Evolutionary conservation across 805 yeast genomes (phyloP).

Genomic region (Saccharomycopsis sp.): DNA sequence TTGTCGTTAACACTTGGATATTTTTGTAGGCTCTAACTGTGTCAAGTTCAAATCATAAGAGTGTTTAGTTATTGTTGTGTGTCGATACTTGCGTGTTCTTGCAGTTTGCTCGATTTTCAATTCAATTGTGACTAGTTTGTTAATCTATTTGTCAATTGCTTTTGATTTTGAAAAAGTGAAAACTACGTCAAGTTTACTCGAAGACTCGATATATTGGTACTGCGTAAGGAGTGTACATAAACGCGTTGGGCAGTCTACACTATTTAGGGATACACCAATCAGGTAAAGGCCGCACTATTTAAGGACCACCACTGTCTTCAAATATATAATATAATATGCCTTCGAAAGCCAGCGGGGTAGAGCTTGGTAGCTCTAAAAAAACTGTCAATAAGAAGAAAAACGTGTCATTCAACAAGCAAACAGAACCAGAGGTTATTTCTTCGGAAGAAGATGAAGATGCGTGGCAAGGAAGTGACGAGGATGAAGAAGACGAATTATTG

Average conservation of each 20-base stretch:
- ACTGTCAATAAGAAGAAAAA: neutral
- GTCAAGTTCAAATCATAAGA: neutral
- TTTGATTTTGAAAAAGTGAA: neutral
- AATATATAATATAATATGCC: neutral
- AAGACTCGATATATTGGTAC: neutral
- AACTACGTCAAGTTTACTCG: neutral
- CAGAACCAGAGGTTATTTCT: neutral
- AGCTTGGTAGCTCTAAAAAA: neutral
- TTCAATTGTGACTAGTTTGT: neutral
- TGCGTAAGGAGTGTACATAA: neutral
- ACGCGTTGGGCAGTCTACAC: neutral
- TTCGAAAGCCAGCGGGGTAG: neutral
- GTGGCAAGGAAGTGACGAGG: neutral
- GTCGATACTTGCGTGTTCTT: neutral
- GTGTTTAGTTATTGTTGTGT: neutral
- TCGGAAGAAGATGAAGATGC: neutral
- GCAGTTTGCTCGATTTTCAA: neutral
- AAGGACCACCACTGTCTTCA: too few relatives aligned
- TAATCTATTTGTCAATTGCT: neutral
- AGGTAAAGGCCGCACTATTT: too few relatives aligned
- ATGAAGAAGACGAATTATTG: neutral
- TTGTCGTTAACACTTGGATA: neutral
- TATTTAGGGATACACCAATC: too few relatives aligned
- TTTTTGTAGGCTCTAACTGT: neutral
- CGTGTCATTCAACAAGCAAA: neutral